These are phyloP conservation scores for Apiospora malaysiana DNA, from an alignment of 2,329 filamentous ascomycete species.

Conservation along the genomic window DNA sequence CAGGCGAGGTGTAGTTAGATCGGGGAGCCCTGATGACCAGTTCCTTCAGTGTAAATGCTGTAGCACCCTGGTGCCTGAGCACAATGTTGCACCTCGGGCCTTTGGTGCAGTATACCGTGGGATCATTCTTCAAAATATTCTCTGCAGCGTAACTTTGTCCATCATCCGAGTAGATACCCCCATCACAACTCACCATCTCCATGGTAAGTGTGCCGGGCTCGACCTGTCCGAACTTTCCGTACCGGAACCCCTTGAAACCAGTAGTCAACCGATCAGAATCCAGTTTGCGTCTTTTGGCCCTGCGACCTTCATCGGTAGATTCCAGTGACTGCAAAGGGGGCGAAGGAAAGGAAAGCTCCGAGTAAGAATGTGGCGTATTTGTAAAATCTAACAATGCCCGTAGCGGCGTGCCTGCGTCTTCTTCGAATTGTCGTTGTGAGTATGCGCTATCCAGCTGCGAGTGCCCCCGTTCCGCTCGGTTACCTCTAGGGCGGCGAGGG, in stretches of 20 bases:
- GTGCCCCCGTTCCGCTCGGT: constrained; percentile 11
- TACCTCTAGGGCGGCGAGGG: constrained; percentile 1
- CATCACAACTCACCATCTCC: constrained; percentile 90
- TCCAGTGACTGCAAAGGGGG: constrained; percentile 34
- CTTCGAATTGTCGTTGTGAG: constrained; percentile 23
- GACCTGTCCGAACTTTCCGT: constrained; percentile 87
- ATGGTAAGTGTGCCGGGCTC: constrained; percentile 81
- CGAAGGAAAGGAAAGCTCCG: constrained; percentile 35
- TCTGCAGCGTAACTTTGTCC: constrained; percentile 67
- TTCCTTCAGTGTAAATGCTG: constrained; percentile 83
- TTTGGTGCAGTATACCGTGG: constrained; percentile 88
- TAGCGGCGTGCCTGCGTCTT: constrained; percentile 32
- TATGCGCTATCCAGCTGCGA: background rate
- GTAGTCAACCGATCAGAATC: constrained; percentile 64
- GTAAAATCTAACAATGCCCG: constrained; percentile 36
- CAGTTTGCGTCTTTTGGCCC: constrained; percentile 72
- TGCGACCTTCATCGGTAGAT: constrained; percentile 46
- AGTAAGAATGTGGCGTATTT: constrained; percentile 30
- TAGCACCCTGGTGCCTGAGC: constrained; percentile 78
- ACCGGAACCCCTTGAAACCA: constrained; percentile 68
- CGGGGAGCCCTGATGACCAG: constrained; percentile 86
- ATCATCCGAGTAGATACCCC: constrained; percentile 72
- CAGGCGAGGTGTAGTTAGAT: constrained; percentile 83
- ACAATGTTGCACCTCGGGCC: constrained; percentile 88
- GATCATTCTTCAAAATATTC: constrained; percentile 83